phyloP scores from a whole-genome alignment of 2,329 filamentous ascomycete genomes.

The Remersonia thermophila region DNA sequence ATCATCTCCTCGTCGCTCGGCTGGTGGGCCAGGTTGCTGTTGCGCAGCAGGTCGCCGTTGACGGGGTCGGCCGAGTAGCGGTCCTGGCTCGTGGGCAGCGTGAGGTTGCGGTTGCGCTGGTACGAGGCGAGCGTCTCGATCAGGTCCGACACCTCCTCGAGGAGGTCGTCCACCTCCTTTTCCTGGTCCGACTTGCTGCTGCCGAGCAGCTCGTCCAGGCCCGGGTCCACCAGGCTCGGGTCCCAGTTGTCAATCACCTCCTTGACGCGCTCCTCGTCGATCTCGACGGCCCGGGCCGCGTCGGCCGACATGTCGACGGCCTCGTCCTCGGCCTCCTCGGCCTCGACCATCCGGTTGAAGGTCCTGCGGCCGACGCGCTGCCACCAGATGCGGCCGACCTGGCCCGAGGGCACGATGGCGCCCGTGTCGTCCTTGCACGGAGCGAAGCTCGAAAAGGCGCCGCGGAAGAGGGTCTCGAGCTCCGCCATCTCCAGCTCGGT shows the following conservation, averaged over 20 bases:
- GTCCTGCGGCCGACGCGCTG: constrained; percentile 53
- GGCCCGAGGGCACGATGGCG: constrained; percentile 55
- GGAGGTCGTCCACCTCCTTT: constrained; percentile 54
- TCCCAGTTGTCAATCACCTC: constrained; percentile 48
- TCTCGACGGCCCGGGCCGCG: constrained; percentile 23
- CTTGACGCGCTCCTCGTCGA: constrained; percentile 41
- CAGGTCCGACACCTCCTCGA: constrained; percentile 62
- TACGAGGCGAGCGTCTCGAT: constrained; percentile 67
- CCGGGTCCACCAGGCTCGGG: constrained; percentile 44
- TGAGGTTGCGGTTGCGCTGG: constrained; percentile 65
- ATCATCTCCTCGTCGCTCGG: constrained; percentile 44
- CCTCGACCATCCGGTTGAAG: constrained; percentile 52
- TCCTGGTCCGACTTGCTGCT: constrained; percentile 35
- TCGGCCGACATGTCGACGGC: constrained; percentile 25
- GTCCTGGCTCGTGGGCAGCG: constrained; percentile 51
- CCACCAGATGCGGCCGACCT: constrained; percentile 65
- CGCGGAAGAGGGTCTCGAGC: constrained; percentile 62
- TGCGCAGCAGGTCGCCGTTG: constrained; percentile 54
- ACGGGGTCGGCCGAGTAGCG: constrained; percentile 49
- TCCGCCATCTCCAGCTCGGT: constrained; percentile 49
- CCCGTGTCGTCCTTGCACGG: constrained; percentile 62
- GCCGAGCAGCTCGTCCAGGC: constrained; percentile 40
- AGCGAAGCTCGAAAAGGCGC: constrained; percentile 70
- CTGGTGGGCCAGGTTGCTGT: constrained; percentile 54
- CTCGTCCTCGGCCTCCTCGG: constrained; percentile 27